Conservation (phyloP, 305 asterid species). For the Fraxinus ornus region DNA sequence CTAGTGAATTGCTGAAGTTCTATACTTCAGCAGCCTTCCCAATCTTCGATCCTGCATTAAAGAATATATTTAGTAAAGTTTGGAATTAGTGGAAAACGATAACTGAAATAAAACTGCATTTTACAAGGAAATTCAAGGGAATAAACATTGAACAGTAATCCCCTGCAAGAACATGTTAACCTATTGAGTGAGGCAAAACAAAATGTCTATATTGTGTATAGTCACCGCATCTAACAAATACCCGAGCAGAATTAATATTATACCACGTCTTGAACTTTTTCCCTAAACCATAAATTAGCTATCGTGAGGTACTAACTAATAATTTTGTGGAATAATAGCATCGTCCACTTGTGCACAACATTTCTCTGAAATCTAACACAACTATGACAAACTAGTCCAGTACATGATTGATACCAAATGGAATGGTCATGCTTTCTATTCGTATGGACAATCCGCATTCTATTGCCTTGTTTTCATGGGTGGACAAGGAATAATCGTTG, state of each 20-base stretch:
- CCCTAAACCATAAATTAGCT: background rate
- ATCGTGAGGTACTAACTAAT: background rate
- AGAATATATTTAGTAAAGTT: background rate
- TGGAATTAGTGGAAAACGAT: background rate
- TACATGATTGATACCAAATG: background rate
- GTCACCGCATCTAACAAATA: background rate
- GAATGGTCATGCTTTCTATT: background rate
- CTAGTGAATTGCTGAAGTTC: slow-evolving; percentile 15
- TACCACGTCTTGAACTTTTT: background rate
- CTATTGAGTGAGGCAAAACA: background rate
- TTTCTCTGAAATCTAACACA: background rate
- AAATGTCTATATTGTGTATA: background rate
- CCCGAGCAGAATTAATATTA: background rate
- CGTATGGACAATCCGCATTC: background rate
- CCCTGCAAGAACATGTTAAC: background rate
- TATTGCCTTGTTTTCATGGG: background rate
- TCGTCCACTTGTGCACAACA: background rate
- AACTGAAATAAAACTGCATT: background rate
- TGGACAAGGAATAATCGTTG: background rate
- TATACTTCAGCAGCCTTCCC: slow-evolving; percentile 1
- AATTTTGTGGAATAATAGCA: background rate
- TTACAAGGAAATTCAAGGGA: background rate
- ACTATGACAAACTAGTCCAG: background rate
- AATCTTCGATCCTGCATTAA: slow-evolving; percentile 18
- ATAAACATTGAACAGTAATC: background rate